Base-by-base conservation (phyloP, 2,329 filamentous ascomycete genomes). In the Colletotrichum euphorbiae region DNA sequence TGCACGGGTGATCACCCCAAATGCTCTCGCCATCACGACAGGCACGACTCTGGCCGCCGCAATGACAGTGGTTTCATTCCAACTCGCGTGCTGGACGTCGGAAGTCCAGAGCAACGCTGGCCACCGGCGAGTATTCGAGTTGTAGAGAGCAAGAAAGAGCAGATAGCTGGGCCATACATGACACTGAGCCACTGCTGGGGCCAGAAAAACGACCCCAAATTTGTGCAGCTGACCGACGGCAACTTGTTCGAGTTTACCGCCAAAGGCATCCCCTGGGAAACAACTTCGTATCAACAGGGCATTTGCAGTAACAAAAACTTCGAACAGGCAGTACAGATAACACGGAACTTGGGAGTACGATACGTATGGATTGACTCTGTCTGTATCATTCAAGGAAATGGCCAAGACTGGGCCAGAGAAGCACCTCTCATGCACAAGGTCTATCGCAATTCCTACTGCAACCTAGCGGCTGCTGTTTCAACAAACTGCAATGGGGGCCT, bases 361-460 rank as follows among this genome's bases (percentile, higher is more conserved):
- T 75, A 74, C 19, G 15, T 75, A 5, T 75, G 73, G 73, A 74
- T 75, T 28, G 73, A 75, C 58, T 74, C 73, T 4, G 58, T 75
- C 2, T 76, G 74, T 48, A 76, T 75, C 46, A 59, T 74, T 6
- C 73, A 74, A 42, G 38, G 21, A 3, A 17, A 67, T 7, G 57
- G n/a, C 12, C 40, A 57, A 0, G 72, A 74, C 19, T 73, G 72
- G 72, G 43, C 63, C 2, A 19, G 15, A 0, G 70, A 74, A 59
- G 62, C 69, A 1, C 19, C 52, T 11, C 45, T 48, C 13, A 72
- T 72, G 71, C 63, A 60, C 3, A 51, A 59, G 13, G 64, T 69
- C 4, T 69, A 69, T 19, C 55, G 62, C 4, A 55, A 69, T 51
- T 69, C 70, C 2, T 69, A 42, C n/a, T 70, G 67, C 42, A 72